Evolutionary conservation across 2,329 filamentous ascomycete species (phyloP), one percentile per base, ranked within the genome.

Genomic region (Pestalotiopsis sp.): DNA sequence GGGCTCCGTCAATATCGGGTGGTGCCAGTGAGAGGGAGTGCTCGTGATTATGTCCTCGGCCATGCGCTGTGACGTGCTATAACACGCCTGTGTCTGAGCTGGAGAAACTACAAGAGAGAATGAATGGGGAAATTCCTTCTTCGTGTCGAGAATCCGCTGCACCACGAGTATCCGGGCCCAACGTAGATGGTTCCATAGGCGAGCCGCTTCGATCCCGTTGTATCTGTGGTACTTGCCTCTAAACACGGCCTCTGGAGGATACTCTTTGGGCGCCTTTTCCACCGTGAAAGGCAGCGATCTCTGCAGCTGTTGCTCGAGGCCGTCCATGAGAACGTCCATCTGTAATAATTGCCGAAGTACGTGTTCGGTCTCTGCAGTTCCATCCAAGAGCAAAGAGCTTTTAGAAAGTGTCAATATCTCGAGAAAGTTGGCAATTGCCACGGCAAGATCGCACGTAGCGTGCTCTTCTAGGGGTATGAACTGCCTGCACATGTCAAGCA

Each of bases 111-210:
- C 72, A 1, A 75, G 72, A 3, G 72, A 69, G 62, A 80, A 80
- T 4, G 82, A 84, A 6, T 73, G 64, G 0, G 85, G 85, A 66
- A 80, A 82, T 0, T 73, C 74, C 52, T 77, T 76, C 4, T 77
- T 76, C 39, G 82, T 74, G 12, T 81, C 79, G 11, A 87, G 75
- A 13, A 90, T 82, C 57, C 82, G 80, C 70, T 88, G 83, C 73
- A 83, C 85, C 17, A 84, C 74, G 11, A 90, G 76, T 27, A 89
- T 84, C n/a, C 87, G 84, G 6, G 83, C 82, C 82, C 87, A 89
- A 27, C 89, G 86, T 72, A 86, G 89, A 71, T 90, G 85, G 69
- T 87, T 88, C 86, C 86, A 90, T 56, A 87, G 81, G 27, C 85
- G 82, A 9, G 84, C 86, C 20, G 83, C 78, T 82, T 84, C 88